phyloP scores from a whole-genome alignment of 1,284 basidiomycete genomes.

The Anthracocystis walkeri region DNA sequence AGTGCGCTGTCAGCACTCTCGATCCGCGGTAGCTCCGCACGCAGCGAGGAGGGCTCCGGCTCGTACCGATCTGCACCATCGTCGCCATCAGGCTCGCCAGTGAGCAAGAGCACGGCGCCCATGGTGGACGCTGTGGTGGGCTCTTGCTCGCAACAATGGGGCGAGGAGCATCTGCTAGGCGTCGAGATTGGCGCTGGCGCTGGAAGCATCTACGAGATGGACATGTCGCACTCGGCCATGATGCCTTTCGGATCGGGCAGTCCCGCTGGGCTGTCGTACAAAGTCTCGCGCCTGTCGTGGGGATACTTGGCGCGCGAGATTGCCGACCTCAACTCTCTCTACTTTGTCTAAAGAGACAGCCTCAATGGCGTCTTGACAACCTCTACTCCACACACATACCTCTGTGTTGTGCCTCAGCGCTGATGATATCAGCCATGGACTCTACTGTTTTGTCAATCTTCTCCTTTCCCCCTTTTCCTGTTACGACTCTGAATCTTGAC shows the following conservation, averaged over 20 bases:
- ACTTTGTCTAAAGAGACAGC: slow-evolving; percentile 41
- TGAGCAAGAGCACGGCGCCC: slow-evolving; percentile 3
- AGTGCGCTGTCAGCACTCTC: slow-evolving; percentile 28
- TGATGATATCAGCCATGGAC: slow-evolving; percentile 5
- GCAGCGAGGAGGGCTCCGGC: slow-evolving; percentile 41
- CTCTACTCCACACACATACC: not conserved
- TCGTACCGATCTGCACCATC: slow-evolving; percentile 42
- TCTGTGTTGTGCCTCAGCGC: not conserved
- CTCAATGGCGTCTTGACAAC: not conserved
- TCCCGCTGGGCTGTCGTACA: slow-evolving; percentile 44
- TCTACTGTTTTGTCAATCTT: not conserved
- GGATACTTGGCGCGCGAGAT: slow-evolving; percentile 60
- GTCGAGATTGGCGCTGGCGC: slow-evolving; percentile 60
- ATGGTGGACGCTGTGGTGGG: slow-evolving; percentile 1
- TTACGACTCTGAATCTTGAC: not conserved
- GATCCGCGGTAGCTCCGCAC: slow-evolving; percentile 21
- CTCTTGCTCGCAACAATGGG: slow-evolving; percentile 1
- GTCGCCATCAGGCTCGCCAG: slow-evolving; percentile 33
- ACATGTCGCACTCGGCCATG: slow-evolving; percentile 35
- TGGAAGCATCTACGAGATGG: slow-evolving; percentile 52
- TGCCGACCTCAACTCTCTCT: slow-evolving; percentile 61
- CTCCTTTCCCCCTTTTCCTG: not conserved
- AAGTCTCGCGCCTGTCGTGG: slow-evolving; percentile 54
- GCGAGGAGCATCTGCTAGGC: slow-evolving; percentile 39
- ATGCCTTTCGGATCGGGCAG: slow-evolving; percentile 57